Conservation (phyloP, 768 basidiomycete species). For the Lactifluus pinguis region DNA sequence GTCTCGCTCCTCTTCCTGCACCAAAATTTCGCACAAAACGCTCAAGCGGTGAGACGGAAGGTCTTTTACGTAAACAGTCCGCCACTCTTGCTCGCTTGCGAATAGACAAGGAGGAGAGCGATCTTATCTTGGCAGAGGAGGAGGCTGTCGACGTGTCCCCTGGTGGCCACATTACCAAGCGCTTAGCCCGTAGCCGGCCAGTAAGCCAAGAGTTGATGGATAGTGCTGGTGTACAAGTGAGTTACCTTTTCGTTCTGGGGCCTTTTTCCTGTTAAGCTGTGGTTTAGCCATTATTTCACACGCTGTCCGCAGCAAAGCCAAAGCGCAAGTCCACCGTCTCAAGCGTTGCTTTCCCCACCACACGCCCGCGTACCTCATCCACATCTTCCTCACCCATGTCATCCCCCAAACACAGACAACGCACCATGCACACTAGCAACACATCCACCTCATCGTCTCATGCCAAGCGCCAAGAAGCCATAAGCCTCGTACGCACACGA, state of each 20-base stretch:
- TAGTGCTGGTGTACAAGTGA: slow-evolving; percentile 27
- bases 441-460: slow-evolving; percentile 11
- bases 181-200: slow-evolving; percentile 65
- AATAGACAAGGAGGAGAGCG: slow-evolving; percentile 16
- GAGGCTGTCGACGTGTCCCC: slow-evolving; percentile 65
- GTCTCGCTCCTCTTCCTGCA: slow-evolving; percentile 20
- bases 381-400: slow-evolving; percentile 11
- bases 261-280: neutral
- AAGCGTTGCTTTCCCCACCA: slow-evolving; percentile 17
- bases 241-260: slow-evolving; percentile 12
- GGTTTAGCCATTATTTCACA: slow-evolving; percentile 8
- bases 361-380: slow-evolving; percentile 11
- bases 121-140: slow-evolving; percentile 27
- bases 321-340: slow-evolving; percentile 11
- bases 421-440: slow-evolving; percentile 13
- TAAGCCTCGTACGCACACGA: slow-evolving; percentile 12
- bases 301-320: slow-evolving; percentile 2
- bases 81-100: slow-evolving; percentile 17
- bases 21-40: slow-evolving; percentile 17
- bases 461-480: slow-evolving; percentile 10
- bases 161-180: slow-evolving; percentile 66
- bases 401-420: slow-evolving; percentile 16
- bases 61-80: slow-evolving; percentile 19
- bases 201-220: slow-evolving; percentile 48
- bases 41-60: slow-evolving; percentile 9